phyloP scores from a whole-genome alignment of 2,329 filamentous ascomycete genomes.

The Claviceps sp. region DNA sequence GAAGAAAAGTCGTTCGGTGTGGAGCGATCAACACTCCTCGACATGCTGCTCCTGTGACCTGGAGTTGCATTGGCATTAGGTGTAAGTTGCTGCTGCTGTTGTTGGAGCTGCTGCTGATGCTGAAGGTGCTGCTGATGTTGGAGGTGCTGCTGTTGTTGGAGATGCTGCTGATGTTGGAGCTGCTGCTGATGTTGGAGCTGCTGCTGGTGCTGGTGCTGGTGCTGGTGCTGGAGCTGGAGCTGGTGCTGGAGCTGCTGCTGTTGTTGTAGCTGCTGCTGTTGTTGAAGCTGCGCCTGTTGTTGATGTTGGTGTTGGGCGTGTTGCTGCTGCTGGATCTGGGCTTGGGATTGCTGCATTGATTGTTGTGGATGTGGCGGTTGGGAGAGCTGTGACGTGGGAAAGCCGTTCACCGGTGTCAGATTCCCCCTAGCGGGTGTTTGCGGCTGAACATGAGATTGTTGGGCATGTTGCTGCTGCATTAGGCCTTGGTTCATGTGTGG shows the following conservation, averaged over 20 bases:
- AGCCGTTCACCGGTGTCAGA: conserved; percentile 23
- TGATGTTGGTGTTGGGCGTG: too few species aligned
- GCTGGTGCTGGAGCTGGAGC: neutral
- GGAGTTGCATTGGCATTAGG: conserved; percentile 23
- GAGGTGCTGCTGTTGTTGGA: conserved; percentile 6
- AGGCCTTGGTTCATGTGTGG: conserved; percentile 19
- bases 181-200: neutral
- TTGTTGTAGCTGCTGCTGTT: too few species aligned
- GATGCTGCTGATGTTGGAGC: neutral
- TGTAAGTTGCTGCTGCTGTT: conserved; percentile 4
- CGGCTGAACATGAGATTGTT: conserved; percentile 22
- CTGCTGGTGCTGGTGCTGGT: neutral
- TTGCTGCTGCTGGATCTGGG: conserved; percentile 1
- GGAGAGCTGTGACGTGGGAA: conserved; percentile 20
- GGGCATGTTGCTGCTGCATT: conserved; percentile 19
- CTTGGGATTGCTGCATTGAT: conserved; percentile 12
- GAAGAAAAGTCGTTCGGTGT: conserved; percentile 24
- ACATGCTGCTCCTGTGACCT: conserved; percentile 31
- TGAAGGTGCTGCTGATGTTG: neutral
- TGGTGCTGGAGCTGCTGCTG: too few species aligned
- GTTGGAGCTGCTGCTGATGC: neutral
- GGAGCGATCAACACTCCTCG: conserved; percentile 33
- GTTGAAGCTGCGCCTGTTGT: too few species aligned
- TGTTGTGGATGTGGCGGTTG: conserved; percentile 9
- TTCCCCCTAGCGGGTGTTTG: conserved; percentile 28